Conservation (phyloP, 768 basidiomycete species). For the Naganishia kalamii region DNA sequence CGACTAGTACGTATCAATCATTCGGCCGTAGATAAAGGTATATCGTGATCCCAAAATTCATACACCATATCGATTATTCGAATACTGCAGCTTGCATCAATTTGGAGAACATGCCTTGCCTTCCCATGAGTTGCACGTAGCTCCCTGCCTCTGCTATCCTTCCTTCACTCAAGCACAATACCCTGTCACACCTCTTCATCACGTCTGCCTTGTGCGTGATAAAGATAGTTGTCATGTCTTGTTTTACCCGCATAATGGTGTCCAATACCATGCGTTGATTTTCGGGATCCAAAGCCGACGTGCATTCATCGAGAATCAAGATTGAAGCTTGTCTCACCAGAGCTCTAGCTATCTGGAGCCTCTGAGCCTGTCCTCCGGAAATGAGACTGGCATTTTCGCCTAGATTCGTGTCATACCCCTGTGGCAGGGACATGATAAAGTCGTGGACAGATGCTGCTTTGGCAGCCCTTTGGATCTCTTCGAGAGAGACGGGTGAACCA, state of each 20-base stretch:
- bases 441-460: slow-evolving; percentile 75
- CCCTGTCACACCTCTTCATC: slow-evolving; percentile 87
- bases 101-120: slow-evolving; percentile 65
- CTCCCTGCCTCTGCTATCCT: slow-evolving; percentile 68
- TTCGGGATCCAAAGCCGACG: slow-evolving; percentile 76
- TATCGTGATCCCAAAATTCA: not conserved
- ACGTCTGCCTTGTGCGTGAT: slow-evolving; percentile 86
- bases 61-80: slow-evolving; percentile 38
- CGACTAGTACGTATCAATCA: no score
- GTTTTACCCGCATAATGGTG: slow-evolving; percentile 60
- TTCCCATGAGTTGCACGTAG: slow-evolving; percentile 64
- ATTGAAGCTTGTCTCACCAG: slow-evolving; percentile 68
- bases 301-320: slow-evolving; percentile 88
- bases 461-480: slow-evolving; percentile 65
- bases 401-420: slow-evolving; percentile 77
- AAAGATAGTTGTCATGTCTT: slow-evolving; percentile 76
- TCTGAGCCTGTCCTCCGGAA: slow-evolving; percentile 91
- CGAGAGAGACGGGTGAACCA: slow-evolving; percentile 53
- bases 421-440: slow-evolving; percentile 69
- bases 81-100: slow-evolving; percentile 75
- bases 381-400: slow-evolving; percentile 89
- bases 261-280: slow-evolving; percentile 79
- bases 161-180: slow-evolving; percentile 75
- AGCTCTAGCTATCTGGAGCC: slow-evolving; percentile 83
- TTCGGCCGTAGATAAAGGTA: no score